Percentiles rank a stretch among this genome's conserved stretches.
phyloP scores from a whole-genome alignment of 768 basidiomycete species.

The Tylopilus sp. region DNA sequence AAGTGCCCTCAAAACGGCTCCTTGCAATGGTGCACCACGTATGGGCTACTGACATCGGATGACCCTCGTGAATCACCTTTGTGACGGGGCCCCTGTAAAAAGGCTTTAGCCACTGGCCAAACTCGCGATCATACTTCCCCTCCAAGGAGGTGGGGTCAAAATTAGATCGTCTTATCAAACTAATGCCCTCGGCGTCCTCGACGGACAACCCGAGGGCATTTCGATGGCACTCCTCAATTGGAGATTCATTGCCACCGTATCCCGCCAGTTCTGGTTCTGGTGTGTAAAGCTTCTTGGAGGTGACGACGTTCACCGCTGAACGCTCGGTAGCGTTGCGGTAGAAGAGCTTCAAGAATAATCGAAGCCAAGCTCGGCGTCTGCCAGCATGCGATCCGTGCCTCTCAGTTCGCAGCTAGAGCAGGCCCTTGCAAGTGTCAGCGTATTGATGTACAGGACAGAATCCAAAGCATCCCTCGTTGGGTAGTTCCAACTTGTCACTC shows the following conservation, averaged over 20 bases:
- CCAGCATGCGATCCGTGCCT: slow-evolving; percentile 8
- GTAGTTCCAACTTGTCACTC: slow-evolving; percentile 1
- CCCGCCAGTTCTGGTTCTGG: rapidly evolving
- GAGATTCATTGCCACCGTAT: not conserved
- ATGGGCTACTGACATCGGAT: not conserved
- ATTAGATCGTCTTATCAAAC: not conserved
- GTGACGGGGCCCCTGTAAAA: slow-evolving; percentile 3
- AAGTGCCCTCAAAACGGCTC: not conserved
- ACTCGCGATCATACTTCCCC: not conserved
- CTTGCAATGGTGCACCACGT: slow-evolving; percentile 2
- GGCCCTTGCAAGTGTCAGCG: not conserved
- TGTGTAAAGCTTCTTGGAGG: not conserved
- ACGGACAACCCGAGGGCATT: not conserved
- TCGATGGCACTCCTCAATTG: rapidly evolving
- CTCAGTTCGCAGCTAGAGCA: slow-evolving; percentile 6
- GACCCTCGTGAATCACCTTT: slow-evolving; percentile 9
- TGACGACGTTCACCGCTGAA: not conserved
- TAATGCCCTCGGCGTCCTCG: slow-evolving; percentile 5
- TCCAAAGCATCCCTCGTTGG: slow-evolving; percentile 9
- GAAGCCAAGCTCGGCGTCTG: slow-evolving; percentile 4
- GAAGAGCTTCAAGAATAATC: slow-evolving; percentile 3
- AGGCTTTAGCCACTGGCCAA: not conserved
- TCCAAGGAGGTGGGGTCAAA: not conserved
- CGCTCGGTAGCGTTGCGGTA: not conserved
- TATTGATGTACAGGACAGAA: slow-evolving; percentile 16